phyloP scores from a whole-genome alignment of 768 basidiomycete genomes.

The Nevesoporus exiguus region DNA sequence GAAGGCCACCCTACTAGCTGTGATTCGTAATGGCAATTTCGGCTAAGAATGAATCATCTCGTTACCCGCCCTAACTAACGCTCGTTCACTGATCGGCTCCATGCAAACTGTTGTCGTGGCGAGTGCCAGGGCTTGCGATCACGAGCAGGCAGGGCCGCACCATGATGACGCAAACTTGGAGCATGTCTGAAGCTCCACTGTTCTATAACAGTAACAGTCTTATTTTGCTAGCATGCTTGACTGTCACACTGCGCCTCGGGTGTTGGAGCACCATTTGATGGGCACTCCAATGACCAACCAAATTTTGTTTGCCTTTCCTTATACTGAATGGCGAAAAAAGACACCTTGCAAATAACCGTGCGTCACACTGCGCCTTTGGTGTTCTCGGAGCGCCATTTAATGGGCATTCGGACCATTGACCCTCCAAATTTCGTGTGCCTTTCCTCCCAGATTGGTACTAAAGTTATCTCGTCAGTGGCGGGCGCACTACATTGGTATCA shows the following conservation, averaged over 20 bases:
- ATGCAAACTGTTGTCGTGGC: neutral
- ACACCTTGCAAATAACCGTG: no score
- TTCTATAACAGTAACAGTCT: neutral
- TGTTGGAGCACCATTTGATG: neutral
- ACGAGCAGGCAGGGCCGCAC: neutral
- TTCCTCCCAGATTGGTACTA: no score
- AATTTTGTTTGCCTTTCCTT: no score
- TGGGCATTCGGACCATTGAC: no score
- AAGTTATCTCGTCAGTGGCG: neutral
- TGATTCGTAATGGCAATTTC: neutral
- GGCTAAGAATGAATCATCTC: no score
- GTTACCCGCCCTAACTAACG: neutral
- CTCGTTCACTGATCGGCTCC: neutral
- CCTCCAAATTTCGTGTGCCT: no score
- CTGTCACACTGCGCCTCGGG: neutral
- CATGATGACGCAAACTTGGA: neutral
- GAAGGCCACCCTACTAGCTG: slow-evolving; percentile 5
- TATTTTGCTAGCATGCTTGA: neutral
- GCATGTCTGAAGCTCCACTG: neutral
- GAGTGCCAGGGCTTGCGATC: neutral
- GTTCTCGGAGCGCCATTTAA: no score
- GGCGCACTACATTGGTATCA: neutral
- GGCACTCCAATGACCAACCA: neutral
- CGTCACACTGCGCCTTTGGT: no score
- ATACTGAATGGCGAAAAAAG: neutral